phyloP scores from a whole-genome alignment of 2,329 filamentous ascomycete genomes.

The Dactylonectria estremocensis region DNA sequence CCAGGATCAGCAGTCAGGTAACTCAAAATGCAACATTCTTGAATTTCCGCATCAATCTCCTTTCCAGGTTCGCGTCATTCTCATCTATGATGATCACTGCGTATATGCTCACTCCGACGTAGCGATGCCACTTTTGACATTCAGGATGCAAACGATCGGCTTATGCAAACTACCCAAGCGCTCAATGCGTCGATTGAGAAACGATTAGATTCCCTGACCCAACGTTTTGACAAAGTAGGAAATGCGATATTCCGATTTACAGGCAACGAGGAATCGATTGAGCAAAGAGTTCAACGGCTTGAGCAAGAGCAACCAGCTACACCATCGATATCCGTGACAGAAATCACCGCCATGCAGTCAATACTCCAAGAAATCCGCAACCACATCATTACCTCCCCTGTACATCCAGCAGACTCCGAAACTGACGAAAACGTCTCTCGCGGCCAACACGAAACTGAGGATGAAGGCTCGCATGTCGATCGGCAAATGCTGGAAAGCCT shows the following conservation, averaged over 20 bases:
- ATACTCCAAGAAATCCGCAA: constrained; percentile 3
- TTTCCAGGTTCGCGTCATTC: constrained; percentile 5
- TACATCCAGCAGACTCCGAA: too few species aligned
- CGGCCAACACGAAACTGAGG: background rate
- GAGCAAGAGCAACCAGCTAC: background rate
- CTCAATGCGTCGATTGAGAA: background rate
- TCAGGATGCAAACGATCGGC: background rate
- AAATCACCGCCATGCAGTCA: background rate
- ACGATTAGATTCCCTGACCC: background rate
- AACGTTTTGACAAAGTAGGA: background rate
- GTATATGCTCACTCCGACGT: background rate
- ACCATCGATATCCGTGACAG: background rate
- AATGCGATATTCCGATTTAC: background rate
- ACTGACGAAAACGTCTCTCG: background rate
- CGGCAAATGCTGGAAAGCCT: constrained; percentile 1
- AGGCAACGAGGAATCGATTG: background rate
- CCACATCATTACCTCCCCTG: background rate
- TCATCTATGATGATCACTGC: background rate
- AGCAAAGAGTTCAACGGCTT: background rate
- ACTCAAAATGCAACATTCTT: constrained; percentile 1
- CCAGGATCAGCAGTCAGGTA: constrained; percentile 1
- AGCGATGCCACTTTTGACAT: constrained; percentile 1
- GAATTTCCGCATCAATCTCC: constrained; percentile 7
- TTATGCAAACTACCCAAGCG: background rate
- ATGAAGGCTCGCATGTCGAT: background rate